phyloP scores from a whole-genome alignment of 495 filamentous ascomycete genomes.

The Tuber microsphaerosporum region DNA sequence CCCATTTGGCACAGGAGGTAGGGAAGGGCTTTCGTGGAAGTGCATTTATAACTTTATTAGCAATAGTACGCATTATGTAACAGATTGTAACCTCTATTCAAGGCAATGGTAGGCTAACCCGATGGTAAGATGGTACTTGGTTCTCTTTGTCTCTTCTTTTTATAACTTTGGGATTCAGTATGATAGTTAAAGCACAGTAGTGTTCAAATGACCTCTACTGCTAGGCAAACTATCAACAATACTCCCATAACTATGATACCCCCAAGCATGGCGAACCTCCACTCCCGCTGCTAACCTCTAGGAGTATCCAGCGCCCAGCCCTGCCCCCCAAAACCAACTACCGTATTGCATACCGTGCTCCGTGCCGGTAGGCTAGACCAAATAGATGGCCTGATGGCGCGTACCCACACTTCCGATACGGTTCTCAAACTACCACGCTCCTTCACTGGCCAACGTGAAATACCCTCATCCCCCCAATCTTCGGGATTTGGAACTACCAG shows the following conservation, averaged over 20 bases:
- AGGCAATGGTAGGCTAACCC: neutral
- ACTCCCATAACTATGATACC: too few species aligned
- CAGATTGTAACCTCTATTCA: neutral
- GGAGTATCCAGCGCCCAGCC: neutral
- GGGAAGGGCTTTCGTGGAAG: constrained; percentile 7
- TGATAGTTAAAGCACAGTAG: neutral
- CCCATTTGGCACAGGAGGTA: constrained; percentile 5
- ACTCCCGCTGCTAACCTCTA: neutral
- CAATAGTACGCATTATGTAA: constrained; percentile 3
- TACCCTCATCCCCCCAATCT: neutral
- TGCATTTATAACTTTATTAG: neutral
- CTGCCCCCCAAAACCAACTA: neutral
- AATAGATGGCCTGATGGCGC: neutral
- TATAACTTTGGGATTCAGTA: neutral
- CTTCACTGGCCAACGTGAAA: neutral
- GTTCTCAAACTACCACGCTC: neutral
- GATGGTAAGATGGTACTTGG: neutral
- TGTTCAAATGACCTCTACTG: neutral
- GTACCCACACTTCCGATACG: neutral
- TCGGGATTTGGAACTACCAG: neutral
- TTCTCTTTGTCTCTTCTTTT: neutral
- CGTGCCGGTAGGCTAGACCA: neutral
- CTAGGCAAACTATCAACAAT: too few species aligned
- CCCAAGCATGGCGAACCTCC: too few species aligned
- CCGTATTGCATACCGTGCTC: neutral